Evolutionary conservation across 352 stramenopile genomes (phyloP), one percentile per base, ranked within the genome.

Genomic region (Globisporangium uncinulatum): DNA sequence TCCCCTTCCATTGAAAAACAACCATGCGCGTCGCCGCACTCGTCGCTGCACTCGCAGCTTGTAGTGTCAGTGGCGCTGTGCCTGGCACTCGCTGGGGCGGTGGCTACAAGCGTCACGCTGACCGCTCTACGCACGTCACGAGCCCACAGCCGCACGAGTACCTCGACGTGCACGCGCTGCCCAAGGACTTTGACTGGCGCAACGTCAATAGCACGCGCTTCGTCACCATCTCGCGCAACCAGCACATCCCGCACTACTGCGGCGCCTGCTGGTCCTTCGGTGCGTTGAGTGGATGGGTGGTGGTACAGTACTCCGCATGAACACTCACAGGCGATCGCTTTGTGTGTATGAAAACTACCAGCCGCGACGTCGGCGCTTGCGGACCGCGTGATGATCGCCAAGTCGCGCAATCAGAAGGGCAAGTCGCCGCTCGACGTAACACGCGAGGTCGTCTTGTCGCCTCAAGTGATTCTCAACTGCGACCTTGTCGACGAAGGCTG

Each of bases 161-260:
- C 49, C 37, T 96, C 13, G 74, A 90, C 48, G 39, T 65, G 20
- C 50, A 61, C 6, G 70, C 89, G 41, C 64, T 99, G 34, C 97
- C 97, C 43, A 88, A 92, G 64, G 84, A 76, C 57, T 99, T 98
- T 65, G 91, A 96, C 69, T 99, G 96, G 95, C 82, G 84, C 61
- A 87, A 78, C 54, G 57, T 94, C 21, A 90, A 94, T 61, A 74
- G 74, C 67, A 92, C 79, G 48, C 83, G 80, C 70, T 92, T 85
- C 51, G 84, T 91, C 50, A 94, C 73, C 31, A 79, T 94, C 51
- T 87, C 76, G 42, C 80, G 84, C 57, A 94, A 94, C 67, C 84
- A 94, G 76, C 84, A 94, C 60, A 77, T 92, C 52, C 84, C 84
- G 32, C 69, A 89, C 67, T 97, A 95, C 67, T 97, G 89, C 62